These are phyloP conservation scores for Camellia japonica DNA, from an alignment of 148 eudicot species.

Conservation along the genomic window DNA sequence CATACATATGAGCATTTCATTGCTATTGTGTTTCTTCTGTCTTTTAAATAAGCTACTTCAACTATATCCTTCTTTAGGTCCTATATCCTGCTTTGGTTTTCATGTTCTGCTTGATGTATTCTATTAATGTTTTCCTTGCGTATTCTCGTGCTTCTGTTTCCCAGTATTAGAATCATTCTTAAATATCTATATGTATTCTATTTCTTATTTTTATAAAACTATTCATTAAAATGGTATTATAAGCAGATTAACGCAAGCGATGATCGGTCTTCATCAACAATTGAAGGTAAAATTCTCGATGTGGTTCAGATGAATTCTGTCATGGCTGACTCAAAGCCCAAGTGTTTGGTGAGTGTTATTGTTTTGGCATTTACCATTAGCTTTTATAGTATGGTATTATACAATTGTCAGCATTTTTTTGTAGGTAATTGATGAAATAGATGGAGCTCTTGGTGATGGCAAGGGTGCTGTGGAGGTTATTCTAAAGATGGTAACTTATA, in stretches of 20 bases:
- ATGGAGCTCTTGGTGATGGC: constrained; percentile 98
- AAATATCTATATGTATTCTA: not conserved
- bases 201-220: constrained; percentile 6
- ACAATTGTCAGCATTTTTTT: constrained; percentile 11
- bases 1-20: constrained; percentile 6
- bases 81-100: not conserved
- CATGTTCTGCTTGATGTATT: constrained; percentile 4
- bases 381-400: not conserved
- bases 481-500: constrained; percentile 67
- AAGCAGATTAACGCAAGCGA: constrained; percentile 95
- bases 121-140: not conserved
- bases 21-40: not conserved
- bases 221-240: constrained; percentile 16
- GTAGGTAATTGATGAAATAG: constrained; percentile 97
- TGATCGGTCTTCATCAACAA: constrained; percentile 76
- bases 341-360: constrained; percentile 74
- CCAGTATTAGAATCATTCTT: not conserved
- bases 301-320: constrained; percentile 97
- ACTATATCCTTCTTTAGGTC: not conserved
- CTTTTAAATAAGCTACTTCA: constrained; percentile 5
- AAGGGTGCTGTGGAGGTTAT: constrained; percentile 95
- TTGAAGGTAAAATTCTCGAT: constrained; percentile 85
- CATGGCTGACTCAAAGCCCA: constrained; percentile 85
- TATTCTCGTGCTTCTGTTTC: constrained; percentile 8
- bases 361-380: not conserved